Conservation (phyloP, 768 basidiomycete genomes). For the Boletus rufocinnamomeus region DNA sequence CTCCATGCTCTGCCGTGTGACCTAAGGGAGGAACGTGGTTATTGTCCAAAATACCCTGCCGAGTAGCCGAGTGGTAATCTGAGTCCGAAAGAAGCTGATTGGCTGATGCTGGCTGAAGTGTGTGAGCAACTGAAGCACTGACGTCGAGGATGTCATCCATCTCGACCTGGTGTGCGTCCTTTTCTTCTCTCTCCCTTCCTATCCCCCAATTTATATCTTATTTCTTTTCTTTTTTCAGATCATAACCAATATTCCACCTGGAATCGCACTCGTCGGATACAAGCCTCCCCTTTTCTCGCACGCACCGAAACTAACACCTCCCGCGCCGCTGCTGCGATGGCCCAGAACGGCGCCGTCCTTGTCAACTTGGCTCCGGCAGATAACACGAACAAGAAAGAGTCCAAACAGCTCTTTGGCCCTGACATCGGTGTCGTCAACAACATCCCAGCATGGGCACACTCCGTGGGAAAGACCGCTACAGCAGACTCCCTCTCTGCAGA, state of each 20-base stretch:
- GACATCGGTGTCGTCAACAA: slow-evolving; percentile 77
- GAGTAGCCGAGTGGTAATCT: slow-evolving; percentile 8
- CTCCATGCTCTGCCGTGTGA: background rate
- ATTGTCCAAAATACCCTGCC: background rate
- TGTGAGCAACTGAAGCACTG: background rate
- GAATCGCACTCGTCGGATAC: slow-evolving; percentile 58
- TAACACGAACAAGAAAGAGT: slow-evolving; percentile 47
- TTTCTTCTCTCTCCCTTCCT: background rate
- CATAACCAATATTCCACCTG: slow-evolving; percentile 54
- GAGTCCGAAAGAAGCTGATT: background rate
- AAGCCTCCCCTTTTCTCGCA: slow-evolving; percentile 53
- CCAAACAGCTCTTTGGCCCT: slow-evolving; percentile 83
- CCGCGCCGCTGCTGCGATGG: slow-evolving; percentile 51
- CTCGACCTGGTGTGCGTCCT: slow-evolving; percentile 42
- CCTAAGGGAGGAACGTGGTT: background rate
- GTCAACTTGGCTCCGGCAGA: slow-evolving; percentile 26
- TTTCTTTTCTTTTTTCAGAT: slow-evolving; percentile 33
- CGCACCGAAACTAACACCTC: slow-evolving; percentile 51
- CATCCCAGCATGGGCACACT: slow-evolving; percentile 71
- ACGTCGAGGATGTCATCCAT: slow-evolving; percentile 32
- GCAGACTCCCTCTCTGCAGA: slow-evolving; percentile 80
- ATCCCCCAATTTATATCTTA: background rate
- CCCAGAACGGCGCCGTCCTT: slow-evolving; percentile 37
- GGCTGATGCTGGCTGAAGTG: background rate
- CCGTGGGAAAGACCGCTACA: slow-evolving; percentile 59